Evolutionary conservation across 495 filamentous ascomycete genomes (phyloP), one percentile per base, ranked within the genome.

Genomic region (Collariella sp.): DNA sequence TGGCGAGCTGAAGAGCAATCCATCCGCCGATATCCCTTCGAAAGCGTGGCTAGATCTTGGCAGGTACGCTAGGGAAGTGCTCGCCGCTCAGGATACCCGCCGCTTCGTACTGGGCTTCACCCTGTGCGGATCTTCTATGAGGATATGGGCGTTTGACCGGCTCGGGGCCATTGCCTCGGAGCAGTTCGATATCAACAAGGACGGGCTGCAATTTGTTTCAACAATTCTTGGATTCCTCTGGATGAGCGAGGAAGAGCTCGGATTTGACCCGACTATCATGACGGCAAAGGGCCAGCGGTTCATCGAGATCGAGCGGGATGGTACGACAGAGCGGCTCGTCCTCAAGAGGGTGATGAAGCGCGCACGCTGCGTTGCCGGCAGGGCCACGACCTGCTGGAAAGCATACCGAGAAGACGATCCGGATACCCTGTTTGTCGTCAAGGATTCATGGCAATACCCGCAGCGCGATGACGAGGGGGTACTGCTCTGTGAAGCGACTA

Each of bases 31-130:
- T n/a, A n/a, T n/a, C n/a, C n/a, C n/a, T n/a, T n/a, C n/a, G n/a
- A n/a, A n/a, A n/a, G n/a, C n/a, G n/a, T n/a, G n/a, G n/a, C n/a
- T n/a, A n/a, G n/a, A n/a, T n/a, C n/a, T n/a, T n/a, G n/a, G n/a
- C n/a, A n/a, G n/a, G n/a, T n/a, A n/a, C n/a, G n/a, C n/a, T n/a
- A n/a, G n/a, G n/a, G n/a, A n/a, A n/a, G n/a, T n/a, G n/a, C n/a
- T n/a, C n/a, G n/a, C n/a, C n/a, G n/a, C n/a, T n/a, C 70, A 76
- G 31, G 64, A n/a, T n/a, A 70, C 61, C 31, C 68, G 70, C 54
- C 74, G 72, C 38, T 79, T 75, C 54, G 68, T 74, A 20, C 57
- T 79, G 39, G 70, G 69, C 20, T 77, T 80, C 55, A 77, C 74
- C 9, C 43, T 78, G 24, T 68, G 59, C 41, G 59, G 64, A 48